phyloP scores from a whole-genome alignment of 2,329 filamentous ascomycete genomes.

The Ophiosphaerella korrae region DNA sequence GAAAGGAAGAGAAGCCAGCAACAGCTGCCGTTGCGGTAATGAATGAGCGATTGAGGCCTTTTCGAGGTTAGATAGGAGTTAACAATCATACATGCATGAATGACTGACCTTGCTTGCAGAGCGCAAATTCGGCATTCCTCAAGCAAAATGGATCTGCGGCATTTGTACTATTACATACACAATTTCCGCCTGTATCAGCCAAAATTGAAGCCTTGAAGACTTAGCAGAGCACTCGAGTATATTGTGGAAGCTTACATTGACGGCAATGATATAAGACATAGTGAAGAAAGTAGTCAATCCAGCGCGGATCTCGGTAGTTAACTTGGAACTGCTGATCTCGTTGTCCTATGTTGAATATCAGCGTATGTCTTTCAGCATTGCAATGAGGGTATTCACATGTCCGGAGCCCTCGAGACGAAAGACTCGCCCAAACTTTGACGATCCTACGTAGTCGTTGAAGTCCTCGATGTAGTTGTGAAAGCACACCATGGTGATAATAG shows the following conservation, averaged over 20 bases:
- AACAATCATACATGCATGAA: neutral
- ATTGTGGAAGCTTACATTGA: slow-evolving; percentile 26
- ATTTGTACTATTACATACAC: slow-evolving; percentile 61
- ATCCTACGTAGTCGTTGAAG: slow-evolving; percentile 31
- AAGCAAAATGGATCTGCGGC: slow-evolving; percentile 58
- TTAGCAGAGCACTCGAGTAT: neutral
- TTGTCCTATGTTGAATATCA: slow-evolving; percentile 57
- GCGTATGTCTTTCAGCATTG: neutral
- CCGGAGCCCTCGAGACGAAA: slow-evolving; percentile 83
- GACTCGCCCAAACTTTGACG: slow-evolving; percentile 47
- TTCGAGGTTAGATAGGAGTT: neutral
- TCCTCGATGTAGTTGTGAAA: slow-evolving; percentile 21
- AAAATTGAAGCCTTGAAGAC: slow-evolving; percentile 42
- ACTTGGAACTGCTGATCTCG: slow-evolving; percentile 75
- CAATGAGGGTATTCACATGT: slow-evolving; percentile 64
- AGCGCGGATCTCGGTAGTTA: slow-evolving; percentile 82
- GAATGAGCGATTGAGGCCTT: slow-evolving; percentile 72
- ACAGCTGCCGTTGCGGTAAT: slow-evolving; percentile 86
- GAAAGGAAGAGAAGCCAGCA: slow-evolving; percentile 74
- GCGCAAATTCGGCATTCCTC: slow-evolving; percentile 61
- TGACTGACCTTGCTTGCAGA: slow-evolving; percentile 56
- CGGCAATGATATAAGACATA: slow-evolving; percentile 49
- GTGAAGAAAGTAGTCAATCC: slow-evolving; percentile 72
- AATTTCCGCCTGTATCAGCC: slow-evolving; percentile 73
- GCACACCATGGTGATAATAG: slow-evolving; percentile 28